A percentile compares a stretch with the other conserved stretches of the same genome.
These are phyloP conservation scores for Aspergillus costaricaensis DNA, from an alignment of 2,329 filamentous ascomycete genomes.

Conservation along the genomic window DNA sequence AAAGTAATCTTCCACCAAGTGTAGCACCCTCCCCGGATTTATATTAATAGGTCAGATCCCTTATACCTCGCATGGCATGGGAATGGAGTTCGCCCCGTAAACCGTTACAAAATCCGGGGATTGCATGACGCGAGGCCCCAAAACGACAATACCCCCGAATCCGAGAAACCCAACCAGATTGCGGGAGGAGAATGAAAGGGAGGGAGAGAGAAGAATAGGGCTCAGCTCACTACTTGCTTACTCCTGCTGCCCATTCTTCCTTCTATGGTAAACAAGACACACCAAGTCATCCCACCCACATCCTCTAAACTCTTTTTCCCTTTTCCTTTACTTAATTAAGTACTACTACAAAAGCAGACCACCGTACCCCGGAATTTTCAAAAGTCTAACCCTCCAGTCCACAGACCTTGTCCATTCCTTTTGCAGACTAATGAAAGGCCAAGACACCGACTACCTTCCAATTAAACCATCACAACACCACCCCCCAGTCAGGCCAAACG, in stretches of 20 bases:
- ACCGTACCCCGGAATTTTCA: slow-evolving; percentile 5
- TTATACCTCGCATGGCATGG: background rate
- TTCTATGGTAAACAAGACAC: background rate
- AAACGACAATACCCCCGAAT: slow-evolving; percentile 7
- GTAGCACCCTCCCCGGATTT: background rate
- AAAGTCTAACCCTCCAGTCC: slow-evolving; percentile 5
- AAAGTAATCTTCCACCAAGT: no score
- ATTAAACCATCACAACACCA: background rate
- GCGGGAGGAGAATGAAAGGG: background rate
- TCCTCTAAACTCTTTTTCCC: background rate
- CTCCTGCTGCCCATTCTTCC: background rate
- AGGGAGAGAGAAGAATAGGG: background rate
- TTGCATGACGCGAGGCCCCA: slow-evolving; percentile 11
- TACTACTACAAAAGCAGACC: slow-evolving; percentile 3
- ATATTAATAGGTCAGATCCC: background rate
- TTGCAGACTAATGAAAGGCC: background rate
- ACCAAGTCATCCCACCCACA: background rate
- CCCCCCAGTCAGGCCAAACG: background rate
- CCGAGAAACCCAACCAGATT: background rate
- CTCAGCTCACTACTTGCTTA: background rate
- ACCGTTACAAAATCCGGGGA: slow-evolving; percentile 11
- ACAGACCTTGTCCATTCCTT: background rate
- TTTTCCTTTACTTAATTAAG: background rate
- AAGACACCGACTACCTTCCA: no score
- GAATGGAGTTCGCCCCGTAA: slow-evolving; percentile 4